Conservation (phyloP, 106 monocot species). For the Dendrobium catenatum region DNA sequence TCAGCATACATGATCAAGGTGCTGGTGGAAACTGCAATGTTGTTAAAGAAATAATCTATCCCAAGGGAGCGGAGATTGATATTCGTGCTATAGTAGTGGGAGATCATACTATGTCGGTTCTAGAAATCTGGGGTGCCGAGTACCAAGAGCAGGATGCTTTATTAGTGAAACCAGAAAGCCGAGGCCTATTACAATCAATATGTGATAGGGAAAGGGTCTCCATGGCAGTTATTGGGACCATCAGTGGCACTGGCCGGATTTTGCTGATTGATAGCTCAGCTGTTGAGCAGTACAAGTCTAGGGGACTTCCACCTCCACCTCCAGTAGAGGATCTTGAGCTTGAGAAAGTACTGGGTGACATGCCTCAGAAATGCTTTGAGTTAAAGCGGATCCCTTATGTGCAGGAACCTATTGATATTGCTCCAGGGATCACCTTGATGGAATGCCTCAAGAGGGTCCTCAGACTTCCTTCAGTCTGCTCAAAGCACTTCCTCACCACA, state of each 20-base stretch:
- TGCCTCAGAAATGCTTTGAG: slow-evolving; percentile 86
- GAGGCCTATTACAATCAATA: slow-evolving; percentile 37
- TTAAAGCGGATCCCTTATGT: slow-evolving; percentile 35
- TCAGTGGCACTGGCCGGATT: slow-evolving; percentile 60
- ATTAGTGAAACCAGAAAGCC: slow-evolving; percentile 63
- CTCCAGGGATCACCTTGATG: slow-evolving; percentile 54
- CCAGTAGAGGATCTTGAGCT: slow-evolving; percentile 91
- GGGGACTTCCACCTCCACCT: slow-evolving; percentile 41
- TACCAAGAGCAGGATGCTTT: slow-evolving; percentile 98
- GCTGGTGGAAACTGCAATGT: slow-evolving; percentile 99
- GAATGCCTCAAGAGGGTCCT: slow-evolving; percentile 67
- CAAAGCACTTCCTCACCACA: slow-evolving; percentile 88
- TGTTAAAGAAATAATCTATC: slow-evolving; percentile 98
- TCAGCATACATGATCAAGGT: slow-evolving; percentile 98
- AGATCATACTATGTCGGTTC: slow-evolving; percentile 91
- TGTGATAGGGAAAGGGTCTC: slow-evolving; percentile 88
- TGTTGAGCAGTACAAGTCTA: slow-evolving; percentile 29
- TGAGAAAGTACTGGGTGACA: slow-evolving; percentile 90
- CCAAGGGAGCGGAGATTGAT: slow-evolving; percentile 87
- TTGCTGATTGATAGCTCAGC: slow-evolving; percentile 56
- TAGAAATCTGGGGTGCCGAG: slow-evolving; percentile 99
- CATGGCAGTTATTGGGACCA: slow-evolving; percentile 88
- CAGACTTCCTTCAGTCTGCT: slow-evolving; percentile 83
- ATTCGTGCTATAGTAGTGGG: slow-evolving; percentile 72
- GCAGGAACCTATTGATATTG: slow-evolving; percentile 54